These are phyloP conservation scores for Dalbergia cochinchinensis DNA, from an alignment of 306 rosid genomes.

Conservation along the genomic window DNA sequence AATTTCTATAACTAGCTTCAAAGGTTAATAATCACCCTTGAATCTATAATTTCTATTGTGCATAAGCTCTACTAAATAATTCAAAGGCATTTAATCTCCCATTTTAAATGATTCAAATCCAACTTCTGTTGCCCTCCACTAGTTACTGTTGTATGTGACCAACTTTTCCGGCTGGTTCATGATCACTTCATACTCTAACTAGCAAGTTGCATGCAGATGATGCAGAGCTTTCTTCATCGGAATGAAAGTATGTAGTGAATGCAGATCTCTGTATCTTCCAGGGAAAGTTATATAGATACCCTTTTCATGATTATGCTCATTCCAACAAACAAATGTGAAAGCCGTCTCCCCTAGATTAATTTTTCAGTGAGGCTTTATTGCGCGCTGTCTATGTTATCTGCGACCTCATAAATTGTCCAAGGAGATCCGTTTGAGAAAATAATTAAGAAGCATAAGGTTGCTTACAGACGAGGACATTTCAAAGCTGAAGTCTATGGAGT, in stretches of 20 bases:
- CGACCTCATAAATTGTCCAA: conserved; percentile 18
- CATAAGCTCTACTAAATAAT: no score
- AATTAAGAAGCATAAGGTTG: neutral
- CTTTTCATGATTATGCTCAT: neutral
- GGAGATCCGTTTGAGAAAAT: neutral
- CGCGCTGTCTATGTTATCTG: neutral
- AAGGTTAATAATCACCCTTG: no score
- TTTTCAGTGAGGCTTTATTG: neutral
- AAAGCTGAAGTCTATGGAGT: neutral
- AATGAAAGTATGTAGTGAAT: neutral
- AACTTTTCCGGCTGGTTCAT: neutral
- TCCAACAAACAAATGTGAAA: conserved; percentile 16
- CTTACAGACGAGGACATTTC: neutral
- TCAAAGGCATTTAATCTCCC: no score
- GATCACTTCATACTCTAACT: neutral
- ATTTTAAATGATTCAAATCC: no score
- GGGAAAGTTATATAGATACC: neutral
- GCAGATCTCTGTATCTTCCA: neutral
- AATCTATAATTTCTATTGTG: no score
- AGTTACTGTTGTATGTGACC: neutral
- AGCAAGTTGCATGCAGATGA: neutral
- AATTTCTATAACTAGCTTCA: no score
- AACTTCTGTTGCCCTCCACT: no score
- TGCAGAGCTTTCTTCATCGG: neutral
- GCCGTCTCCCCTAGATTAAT: conserved; percentile 2